phyloP scores from a whole-genome alignment of 2,329 filamentous ascomycete genomes.

The Didymella sp. region DNA sequence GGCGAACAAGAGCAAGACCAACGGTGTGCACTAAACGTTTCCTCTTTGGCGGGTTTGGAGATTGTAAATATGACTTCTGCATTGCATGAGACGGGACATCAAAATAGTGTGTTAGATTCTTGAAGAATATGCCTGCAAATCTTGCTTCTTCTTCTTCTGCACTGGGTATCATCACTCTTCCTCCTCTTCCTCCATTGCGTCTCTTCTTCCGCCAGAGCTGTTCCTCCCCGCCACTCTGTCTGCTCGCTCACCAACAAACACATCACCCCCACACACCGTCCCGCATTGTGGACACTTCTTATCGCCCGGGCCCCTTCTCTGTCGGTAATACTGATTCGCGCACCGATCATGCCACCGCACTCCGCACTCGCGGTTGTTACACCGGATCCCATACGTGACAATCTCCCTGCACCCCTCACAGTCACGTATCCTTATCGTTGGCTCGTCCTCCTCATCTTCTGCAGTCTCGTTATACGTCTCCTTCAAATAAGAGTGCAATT shows the following conservation, averaged over 20 bases:
- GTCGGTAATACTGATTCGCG: constrained; percentile 41
- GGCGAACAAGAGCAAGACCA: constrained; percentile 49
- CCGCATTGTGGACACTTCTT: constrained; percentile 45
- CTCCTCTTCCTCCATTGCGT: constrained; percentile 16
- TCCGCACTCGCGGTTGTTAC: constrained; percentile 38
- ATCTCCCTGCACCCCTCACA: constrained; percentile 91
- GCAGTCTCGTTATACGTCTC: constrained; percentile 79
- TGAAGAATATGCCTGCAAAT: background rate
- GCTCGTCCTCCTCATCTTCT: constrained; percentile 59
- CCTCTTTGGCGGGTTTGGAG: background rate
- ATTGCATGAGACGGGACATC: constrained; percentile 1
- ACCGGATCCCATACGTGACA: constrained; percentile 68
- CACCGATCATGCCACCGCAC: constrained; percentile 47
- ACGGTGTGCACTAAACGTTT: constrained; percentile 34
- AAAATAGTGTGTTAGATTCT: background rate
- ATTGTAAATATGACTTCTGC: constrained; percentile 23
- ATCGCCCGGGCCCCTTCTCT: constrained; percentile 19
- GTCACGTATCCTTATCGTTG: constrained; percentile 73
- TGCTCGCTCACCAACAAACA: constrained; percentile 55
- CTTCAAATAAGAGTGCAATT: constrained; percentile 83
- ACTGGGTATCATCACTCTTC: constrained; percentile 15
- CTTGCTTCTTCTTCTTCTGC: background rate
- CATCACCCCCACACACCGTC: constrained; percentile 53
- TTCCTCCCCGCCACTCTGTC: constrained; percentile 23
- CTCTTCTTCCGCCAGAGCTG: constrained; percentile 15